Conservation (phyloP, 2,329 filamentous ascomycete genomes). For the Pochonia chlamydosporia region DNA sequence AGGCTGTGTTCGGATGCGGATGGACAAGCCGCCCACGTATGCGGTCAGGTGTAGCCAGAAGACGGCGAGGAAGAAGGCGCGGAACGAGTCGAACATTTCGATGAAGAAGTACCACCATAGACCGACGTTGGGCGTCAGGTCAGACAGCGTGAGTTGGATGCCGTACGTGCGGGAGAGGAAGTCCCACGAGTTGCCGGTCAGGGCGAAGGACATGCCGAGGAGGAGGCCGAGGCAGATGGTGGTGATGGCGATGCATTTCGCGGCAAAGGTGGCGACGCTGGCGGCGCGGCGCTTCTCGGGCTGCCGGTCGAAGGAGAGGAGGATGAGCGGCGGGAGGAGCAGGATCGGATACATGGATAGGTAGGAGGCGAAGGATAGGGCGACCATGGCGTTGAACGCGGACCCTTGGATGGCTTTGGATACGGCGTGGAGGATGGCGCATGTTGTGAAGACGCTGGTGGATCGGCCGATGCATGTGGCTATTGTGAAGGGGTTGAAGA, state of each 20-base stretch:
- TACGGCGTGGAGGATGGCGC: constrained; percentile 79
- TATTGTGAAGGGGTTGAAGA: constrained; percentile 93
- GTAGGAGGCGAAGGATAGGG: constrained; percentile 82
- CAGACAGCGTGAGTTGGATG: constrained; percentile 82
- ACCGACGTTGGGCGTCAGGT: constrained; percentile 90
- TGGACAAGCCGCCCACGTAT: constrained; percentile 80
- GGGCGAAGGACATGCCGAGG: constrained; percentile 63
- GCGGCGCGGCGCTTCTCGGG: constrained; percentile 24
- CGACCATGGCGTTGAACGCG: constrained; percentile 71
- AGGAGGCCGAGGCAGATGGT: constrained; percentile 52
- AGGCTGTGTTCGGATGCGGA: constrained; percentile 79
- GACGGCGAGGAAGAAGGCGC: constrained; percentile 92
- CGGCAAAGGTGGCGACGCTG: constrained; percentile 44
- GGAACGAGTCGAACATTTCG: constrained; percentile 98
- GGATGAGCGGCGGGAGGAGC: constrained; percentile 72
- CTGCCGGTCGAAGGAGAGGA: constrained; percentile 72
- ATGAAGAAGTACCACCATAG: constrained; percentile 99
- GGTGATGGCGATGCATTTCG: constrained; percentile 48
- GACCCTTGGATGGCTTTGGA: constrained; percentile 72
- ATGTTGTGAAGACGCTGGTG: constrained; percentile 82
- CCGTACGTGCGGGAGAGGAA: constrained; percentile 89
- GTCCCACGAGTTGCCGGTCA: constrained; percentile 76
- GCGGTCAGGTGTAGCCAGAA: constrained; percentile 94
- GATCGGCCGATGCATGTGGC: constrained; percentile 85
- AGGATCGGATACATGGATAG: constrained; percentile 87